These are phyloP conservation scores for Solanum bulbocastanum DNA, from an alignment of 257 asterid species.

Conservation along the genomic window DNA sequence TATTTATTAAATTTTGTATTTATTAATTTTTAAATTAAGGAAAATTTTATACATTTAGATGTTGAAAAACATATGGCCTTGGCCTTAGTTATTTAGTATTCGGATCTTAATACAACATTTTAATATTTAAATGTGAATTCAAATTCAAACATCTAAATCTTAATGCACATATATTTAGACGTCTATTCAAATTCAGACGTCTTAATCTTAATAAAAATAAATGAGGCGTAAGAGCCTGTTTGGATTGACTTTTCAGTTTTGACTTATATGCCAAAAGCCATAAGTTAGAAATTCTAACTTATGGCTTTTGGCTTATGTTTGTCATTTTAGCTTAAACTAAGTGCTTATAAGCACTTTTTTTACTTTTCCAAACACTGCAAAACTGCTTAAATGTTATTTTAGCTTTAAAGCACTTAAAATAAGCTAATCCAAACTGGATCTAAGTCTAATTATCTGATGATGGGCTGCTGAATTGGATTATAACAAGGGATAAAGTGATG, in stretches of 20 bases:
- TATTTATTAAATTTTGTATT: no score
- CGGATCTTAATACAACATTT: background rate
- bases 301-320: no score
- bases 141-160: background rate
- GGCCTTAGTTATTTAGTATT: background rate
- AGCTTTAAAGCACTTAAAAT: background rate
- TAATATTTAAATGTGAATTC: background rate
- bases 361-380: background rate
- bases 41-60: background rate
- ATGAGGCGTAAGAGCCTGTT: background rate
- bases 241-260: background rate
- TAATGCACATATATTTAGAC: background rate
- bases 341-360: background rate
- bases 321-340: background rate
- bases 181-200: background rate
- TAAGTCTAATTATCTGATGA: background rate
- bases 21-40: background rate
- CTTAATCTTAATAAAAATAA: background rate
- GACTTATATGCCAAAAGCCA: background rate
- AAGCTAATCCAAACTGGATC: background rate
- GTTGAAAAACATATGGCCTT: background rate
- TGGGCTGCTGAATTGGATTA: background rate
- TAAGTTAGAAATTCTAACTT: no score
- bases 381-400: background rate
- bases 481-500: background rate